These are phyloP conservation scores for Heritiera fomes DNA, from an alignment of 345 rosid genomes.

Conservation along the genomic window DNA sequence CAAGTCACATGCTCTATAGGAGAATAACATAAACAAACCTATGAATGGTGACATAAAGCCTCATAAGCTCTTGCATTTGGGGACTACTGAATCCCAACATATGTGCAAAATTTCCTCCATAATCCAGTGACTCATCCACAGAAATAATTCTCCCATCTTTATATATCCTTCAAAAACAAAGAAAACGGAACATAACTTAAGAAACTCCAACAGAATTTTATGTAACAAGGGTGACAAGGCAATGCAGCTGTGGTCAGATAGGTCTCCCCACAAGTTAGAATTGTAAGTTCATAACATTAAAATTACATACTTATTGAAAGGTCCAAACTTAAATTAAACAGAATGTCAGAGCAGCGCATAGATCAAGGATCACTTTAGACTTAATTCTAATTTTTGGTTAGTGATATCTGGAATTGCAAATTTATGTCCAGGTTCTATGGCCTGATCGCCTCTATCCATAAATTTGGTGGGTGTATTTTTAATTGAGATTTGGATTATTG, in stretches of 20 bases:
- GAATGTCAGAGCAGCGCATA: neutral
- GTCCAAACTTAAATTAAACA: neutral
- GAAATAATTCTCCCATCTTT: conserved; percentile 80
- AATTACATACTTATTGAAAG: neutral
- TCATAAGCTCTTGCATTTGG: conserved; percentile 94
- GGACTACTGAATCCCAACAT: conserved; percentile 92
- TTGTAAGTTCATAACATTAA: neutral
- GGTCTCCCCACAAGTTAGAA: neutral
- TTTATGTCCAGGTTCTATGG: neutral
- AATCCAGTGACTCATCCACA: conserved; percentile 73
- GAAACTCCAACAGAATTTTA: neutral
- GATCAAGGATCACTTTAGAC: neutral
- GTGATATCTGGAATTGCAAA: neutral
- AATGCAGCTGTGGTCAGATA: neutral
- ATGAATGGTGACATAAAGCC: conserved; percentile 94
- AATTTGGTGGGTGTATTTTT: neutral
- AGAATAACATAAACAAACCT: conserved; percentile 48
- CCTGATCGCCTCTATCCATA: neutral
- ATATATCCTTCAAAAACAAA: conserved; percentile 56
- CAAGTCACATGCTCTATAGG: neutral
- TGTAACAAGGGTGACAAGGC: neutral
- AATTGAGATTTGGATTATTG: neutral
- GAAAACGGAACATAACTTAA: neutral
- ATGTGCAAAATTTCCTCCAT: conserved; percentile 85
- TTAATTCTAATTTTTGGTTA: neutral